phyloP scores from a whole-genome alignment of 148 eudicot species.

The Nepenthes gracilis region DNA sequence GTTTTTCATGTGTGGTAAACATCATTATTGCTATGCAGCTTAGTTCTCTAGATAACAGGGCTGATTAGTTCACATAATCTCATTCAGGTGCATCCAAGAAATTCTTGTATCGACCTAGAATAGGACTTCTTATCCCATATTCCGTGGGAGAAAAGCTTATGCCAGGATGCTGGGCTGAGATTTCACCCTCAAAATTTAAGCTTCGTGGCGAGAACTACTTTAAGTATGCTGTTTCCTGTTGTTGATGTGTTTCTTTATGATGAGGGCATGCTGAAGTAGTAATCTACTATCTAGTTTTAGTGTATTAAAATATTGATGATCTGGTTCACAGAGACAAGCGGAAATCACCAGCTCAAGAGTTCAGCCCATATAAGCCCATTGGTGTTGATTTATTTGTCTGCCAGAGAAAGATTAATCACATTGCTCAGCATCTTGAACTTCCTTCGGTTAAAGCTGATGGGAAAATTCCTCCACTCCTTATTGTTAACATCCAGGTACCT shows the following conservation, averaged over 20 bases:
- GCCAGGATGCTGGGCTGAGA: constrained; percentile 51
- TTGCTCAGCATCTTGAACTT: constrained; percentile 77
- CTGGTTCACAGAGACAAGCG: constrained; percentile 54
- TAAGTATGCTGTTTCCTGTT: constrained; percentile 28
- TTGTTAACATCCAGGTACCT: constrained; percentile 72
- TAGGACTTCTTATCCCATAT: constrained; percentile 44
- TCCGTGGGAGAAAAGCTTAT: constrained; percentile 34
- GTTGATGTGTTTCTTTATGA: too few relatives aligned
- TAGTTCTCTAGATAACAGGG: too few relatives aligned
- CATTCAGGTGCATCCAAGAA: constrained; percentile 39
- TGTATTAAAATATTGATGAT: background rate
- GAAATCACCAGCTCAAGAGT: constrained; percentile 51
- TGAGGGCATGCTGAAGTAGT: background rate
- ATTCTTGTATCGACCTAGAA: constrained; percentile 43
- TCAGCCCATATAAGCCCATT: constrained; percentile 47
- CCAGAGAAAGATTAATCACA: constrained; percentile 62
- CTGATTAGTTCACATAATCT: background rate
- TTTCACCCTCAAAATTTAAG: constrained; percentile 51
- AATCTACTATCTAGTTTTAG: background rate
- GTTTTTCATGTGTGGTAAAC: too few relatives aligned
- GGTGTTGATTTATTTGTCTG: constrained; percentile 68
- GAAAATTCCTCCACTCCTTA: constrained; percentile 46
- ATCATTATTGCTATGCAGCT: too few relatives aligned
- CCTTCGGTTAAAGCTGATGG: constrained; percentile 40
- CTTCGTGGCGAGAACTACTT: constrained; percentile 52